Percentiles rank a stretch among this genome's conserved stretches.
These are phyloP conservation scores for Serendipita sp. DNA, from an alignment of 768 basidiomycete genomes.

Conservation along the genomic window DNA sequence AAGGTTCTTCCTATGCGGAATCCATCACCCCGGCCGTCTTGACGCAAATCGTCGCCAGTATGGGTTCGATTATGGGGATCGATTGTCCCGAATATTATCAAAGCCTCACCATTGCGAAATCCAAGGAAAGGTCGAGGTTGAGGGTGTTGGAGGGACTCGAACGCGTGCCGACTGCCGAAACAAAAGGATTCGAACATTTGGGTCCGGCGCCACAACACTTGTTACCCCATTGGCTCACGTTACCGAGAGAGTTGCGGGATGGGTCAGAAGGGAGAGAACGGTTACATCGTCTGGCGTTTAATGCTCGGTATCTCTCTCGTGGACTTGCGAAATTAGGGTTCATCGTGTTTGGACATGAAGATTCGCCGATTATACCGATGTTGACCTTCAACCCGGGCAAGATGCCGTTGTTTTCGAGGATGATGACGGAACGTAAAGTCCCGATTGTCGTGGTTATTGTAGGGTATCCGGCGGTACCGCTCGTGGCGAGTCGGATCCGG, in stretches of 20 bases:
- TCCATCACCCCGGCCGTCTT: slow-evolving; percentile 81
- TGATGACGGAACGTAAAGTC: slow-evolving; percentile 65
- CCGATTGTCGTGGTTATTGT: slow-evolving; percentile 85
- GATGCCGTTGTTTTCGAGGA: slow-evolving; percentile 77
- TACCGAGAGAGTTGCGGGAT: slow-evolving; percentile 56
- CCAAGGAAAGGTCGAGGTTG: not conserved
- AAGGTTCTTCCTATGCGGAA: slow-evolving; percentile 78
- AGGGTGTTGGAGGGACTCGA: not conserved
- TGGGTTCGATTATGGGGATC: slow-evolving; percentile 95
- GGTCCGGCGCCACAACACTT: slow-evolving; percentile 51
- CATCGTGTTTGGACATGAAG: slow-evolving; percentile 84
- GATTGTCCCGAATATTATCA: slow-evolving; percentile 19
- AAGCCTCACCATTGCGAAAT: not conserved
- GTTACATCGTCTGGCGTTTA: slow-evolving; percentile 83
- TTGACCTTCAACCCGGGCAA: slow-evolving; percentile 87
- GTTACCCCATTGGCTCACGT: slow-evolving; percentile 64
- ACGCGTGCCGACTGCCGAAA: not conserved
- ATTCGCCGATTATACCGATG: slow-evolving; percentile 87
- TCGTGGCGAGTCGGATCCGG: slow-evolving; percentile 74
- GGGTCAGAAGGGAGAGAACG: slow-evolving; percentile 74
- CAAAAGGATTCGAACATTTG: slow-evolving; percentile 26
- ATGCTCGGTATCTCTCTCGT: slow-evolving; percentile 77
- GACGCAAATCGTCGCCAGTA: slow-evolving; percentile 78
- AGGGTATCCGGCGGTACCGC: slow-evolving; percentile 77
- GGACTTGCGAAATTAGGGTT: slow-evolving; percentile 86